Conservation (phyloP, 768 basidiomycete species). For the Boletus eberwhitei region DNA sequence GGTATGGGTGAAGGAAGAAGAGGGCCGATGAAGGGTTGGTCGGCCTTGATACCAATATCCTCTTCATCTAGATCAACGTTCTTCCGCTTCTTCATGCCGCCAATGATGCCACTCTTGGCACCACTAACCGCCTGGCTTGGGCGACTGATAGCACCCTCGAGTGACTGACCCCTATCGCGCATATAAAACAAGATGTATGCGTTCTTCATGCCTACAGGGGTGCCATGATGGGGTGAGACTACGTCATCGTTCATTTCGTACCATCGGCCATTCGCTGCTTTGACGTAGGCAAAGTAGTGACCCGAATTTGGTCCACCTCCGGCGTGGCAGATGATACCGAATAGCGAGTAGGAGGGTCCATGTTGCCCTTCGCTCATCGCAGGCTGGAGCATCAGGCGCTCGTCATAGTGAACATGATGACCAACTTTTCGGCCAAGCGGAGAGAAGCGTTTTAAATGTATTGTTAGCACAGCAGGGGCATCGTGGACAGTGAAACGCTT, state of each 20-base stretch:
- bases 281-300: conserved; percentile 90
- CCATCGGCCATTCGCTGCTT: conserved; percentile 69
- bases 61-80: conserved; percentile 44
- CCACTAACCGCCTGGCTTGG: conserved; percentile 17
- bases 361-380: conserved; percentile 82
- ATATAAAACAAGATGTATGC: conserved; percentile 96
- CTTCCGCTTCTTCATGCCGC: conserved; percentile 48
- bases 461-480: conserved; percentile 82
- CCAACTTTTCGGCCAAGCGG: conserved; percentile 86
- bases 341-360: conserved; percentile 79
- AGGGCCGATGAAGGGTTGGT: conserved; percentile 61
- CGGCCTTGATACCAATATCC: conserved; percentile 49
- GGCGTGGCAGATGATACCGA: conserved; percentile 90
- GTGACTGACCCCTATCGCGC: conserved; percentile 69
- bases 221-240: conserved; percentile 42
- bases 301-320: conserved; percentile 93
- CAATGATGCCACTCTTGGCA: conserved; percentile 40
- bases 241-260: conserved; percentile 92
- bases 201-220: conserved; percentile 64
- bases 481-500: conserved; percentile 88
- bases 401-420: conserved; percentile 74
- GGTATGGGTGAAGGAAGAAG: conserved; percentile 49
- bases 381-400: conserved; percentile 63
- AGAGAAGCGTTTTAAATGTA: conserved; percentile 95
- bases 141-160: conserved; percentile 55